Base-by-base conservation (phyloP, 768 basidiomycete species). In the Naematelia aurantialba region DNA sequence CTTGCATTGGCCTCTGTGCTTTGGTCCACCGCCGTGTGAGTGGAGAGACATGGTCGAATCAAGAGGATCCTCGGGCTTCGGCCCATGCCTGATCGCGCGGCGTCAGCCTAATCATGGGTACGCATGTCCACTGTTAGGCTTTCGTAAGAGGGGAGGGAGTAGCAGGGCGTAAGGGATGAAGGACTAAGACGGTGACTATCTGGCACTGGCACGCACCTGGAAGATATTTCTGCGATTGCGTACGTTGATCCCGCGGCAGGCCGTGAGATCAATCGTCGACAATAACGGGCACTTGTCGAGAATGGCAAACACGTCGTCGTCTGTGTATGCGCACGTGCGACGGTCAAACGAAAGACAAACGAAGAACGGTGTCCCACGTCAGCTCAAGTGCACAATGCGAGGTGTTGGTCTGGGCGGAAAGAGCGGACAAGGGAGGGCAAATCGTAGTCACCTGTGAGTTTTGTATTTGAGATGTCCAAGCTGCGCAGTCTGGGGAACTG, bases 241-340 rank as follows among this genome's bases (percentile, higher is more conserved):
- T 21, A 72, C 70, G 30, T 61, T 59, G 4, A 72, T 60, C 2
- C 70, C 70, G 22, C 67, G 60, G 59, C 70, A 72, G 24, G 60
- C 60, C 12, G 67, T 73, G 39, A 73, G 34, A 48, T 73, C 66
- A 26, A 73, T 63, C 24, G 54, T 24, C 10, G 61, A 64, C 13
- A 73, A 26, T 14, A 66, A n/a, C 1, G 51, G 58, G 50, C 71
- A 73, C 10, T 34, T 11, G 22, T 68, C 60, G 5, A 73, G 50
- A 8, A 73, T 64, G 5, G n/a, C 39, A 47, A 52, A 63, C 52
- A 73, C 54, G 17, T 69, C 55, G 8, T 69, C 66, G 25, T 70
- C 68, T 70, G 45, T 13, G 17, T 21, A 14, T 27, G 21, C n/a
- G n/a, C n/a, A n/a, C n/a, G n/a, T n/a, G n/a, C n/a, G n/a, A n/a